Evolutionary conservation across 768 basidiomycete genomes (phyloP), one percentile per base, ranked within the genome.

Genomic region (Paxillus ammoniavirescens): DNA sequence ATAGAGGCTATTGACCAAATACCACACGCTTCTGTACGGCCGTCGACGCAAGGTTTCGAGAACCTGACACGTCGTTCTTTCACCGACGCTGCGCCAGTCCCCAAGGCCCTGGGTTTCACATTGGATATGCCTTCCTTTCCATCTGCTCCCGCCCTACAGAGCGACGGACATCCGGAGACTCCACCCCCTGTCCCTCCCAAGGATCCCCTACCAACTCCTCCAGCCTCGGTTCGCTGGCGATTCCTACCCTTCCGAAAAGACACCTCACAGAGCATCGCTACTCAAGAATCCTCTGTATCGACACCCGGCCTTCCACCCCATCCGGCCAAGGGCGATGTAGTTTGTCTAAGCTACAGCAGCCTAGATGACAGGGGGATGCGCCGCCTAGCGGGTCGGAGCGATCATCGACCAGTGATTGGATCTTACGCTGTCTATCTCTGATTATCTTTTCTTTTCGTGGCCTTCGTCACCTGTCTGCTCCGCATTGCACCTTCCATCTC

Each of bases 361-460:
- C 75, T 93, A 17, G 83, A 88, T 56, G 90, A 95, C 64, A 75
- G 77, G 30, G 82, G 75, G 7, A 93, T 95, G 87, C 77, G 82
- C 38, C 75, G 79, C 52, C 67, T 95, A 50, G 86, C 89, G 66
- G 91, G 88, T 14, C 78, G 86, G 41, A 89, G 87, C 58, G 91
- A 94, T 67, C 91, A 94, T 65, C 73, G 91, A 36, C 91, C 91
- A 0, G 91, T 93, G n/a, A 82, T 91, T 55, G 89, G 89, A 51
- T 80, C 81, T 21, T 93, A 89, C 64, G 82, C 81, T 40, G 75
- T 89, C 47, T 90, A 87, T 70, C 59, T 89, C 31, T 86, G 64
- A 73, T 46, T 17, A 44, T 48, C 40, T 13, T 41, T 30, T 21
- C 9, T n/a, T 36, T 40, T 23, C 38, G 26, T 26, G 26, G 26